These are phyloP conservation scores for Rhizopogon vinicolor DNA, from an alignment of 768 basidiomycete genomes.

Conservation along the genomic window DNA sequence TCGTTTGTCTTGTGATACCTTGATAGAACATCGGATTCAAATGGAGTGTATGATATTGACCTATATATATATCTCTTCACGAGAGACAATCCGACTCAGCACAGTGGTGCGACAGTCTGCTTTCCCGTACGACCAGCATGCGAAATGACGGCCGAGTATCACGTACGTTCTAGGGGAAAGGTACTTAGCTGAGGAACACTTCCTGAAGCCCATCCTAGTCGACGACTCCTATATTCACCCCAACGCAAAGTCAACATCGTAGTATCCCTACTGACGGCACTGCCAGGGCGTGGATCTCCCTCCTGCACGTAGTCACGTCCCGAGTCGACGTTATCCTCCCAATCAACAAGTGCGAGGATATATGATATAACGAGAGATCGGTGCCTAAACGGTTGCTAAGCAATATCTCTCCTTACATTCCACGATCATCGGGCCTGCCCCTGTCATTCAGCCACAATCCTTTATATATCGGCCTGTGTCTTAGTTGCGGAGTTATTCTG, in stretches of 20 bases:
- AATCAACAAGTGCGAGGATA: too few species aligned
- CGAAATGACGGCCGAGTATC: neutral
- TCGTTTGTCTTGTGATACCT: neutral
- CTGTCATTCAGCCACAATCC: too few species aligned
- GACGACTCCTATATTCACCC: constrained; percentile 23
- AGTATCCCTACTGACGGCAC: constrained; percentile 31
- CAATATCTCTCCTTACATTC: too few species aligned
- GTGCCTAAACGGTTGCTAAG: too few species aligned
- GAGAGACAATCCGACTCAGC: neutral
- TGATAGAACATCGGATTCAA: neutral
- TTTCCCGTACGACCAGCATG: too few species aligned
- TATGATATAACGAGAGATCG: too few species aligned
- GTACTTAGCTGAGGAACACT: too few species aligned
- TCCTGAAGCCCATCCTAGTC: neutral
- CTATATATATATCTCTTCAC: neutral
- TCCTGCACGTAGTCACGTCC: constrained; percentile 30
- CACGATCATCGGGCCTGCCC: too few species aligned
- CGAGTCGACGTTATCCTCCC: too few species aligned
- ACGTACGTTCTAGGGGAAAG: too few species aligned
- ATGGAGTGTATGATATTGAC: neutral
- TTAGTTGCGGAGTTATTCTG: too few species aligned
- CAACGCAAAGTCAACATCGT: constrained; percentile 35
- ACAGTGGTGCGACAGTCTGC: neutral
- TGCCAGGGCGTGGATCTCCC: constrained; percentile 18
- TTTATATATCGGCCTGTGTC: too few species aligned